These are phyloP conservation scores for Zasmidium citrigriseum DNA, from an alignment of 2,329 filamentous ascomycete species.

Conservation along the genomic window DNA sequence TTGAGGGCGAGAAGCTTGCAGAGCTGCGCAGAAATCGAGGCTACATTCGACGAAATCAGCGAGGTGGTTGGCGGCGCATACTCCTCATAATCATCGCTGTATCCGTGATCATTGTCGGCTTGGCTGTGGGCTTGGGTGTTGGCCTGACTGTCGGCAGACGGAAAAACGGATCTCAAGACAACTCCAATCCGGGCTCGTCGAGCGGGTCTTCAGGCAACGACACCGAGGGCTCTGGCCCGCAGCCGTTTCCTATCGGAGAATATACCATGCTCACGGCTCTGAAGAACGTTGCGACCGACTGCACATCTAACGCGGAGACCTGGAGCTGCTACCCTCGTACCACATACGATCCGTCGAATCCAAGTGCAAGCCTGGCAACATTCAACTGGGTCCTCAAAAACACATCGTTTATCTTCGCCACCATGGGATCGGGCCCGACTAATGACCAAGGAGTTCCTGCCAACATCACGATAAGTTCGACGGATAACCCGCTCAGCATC, in stretches of 20 bases:
- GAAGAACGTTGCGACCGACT: conserved; percentile 53
- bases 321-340: conserved; percentile 65
- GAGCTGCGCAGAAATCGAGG: conserved; percentile 23
- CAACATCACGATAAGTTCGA: conserved; percentile 51
- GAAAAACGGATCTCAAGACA: conserved; percentile 13
- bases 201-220: background rate
- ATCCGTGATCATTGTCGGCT: conserved; percentile 38
- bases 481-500: conserved; percentile 57
- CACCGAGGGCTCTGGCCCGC: conserved; percentile 9
- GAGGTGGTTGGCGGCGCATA: conserved; percentile 44
- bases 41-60: conserved; percentile 8
- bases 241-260: conserved; percentile 62
- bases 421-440: conserved; percentile 59
- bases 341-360: conserved; percentile 45
- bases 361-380: conserved; percentile 42
- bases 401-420: conserved; percentile 39
- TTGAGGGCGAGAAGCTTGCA: conserved; percentile 33
- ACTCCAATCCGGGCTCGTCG: background rate
- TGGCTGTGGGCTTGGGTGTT: conserved; percentile 43
- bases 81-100: conserved; percentile 38
- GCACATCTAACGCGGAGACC: conserved; percentile 59
- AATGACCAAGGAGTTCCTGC: conserved; percentile 45
- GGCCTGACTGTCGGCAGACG: conserved; percentile 31
- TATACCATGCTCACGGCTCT: conserved; percentile 64
- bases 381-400: conserved; percentile 64